phyloP scores from a whole-genome alignment of 2,329 filamentous ascomycete genomes.

The Sclerotinia subarctica region DNA sequence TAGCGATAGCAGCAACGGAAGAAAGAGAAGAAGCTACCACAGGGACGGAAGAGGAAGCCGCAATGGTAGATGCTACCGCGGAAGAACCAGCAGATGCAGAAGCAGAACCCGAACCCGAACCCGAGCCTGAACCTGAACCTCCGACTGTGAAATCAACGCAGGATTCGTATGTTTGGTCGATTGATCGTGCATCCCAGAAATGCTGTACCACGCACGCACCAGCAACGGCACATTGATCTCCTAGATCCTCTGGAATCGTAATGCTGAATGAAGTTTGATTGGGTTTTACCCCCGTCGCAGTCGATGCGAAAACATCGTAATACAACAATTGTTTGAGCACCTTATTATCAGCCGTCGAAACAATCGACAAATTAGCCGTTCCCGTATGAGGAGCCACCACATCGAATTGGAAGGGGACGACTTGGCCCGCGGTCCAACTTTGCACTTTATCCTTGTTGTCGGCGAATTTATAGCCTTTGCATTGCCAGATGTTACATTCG shows the following conservation, averaged over 20 bases:
- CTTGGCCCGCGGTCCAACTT: constrained; percentile 45
- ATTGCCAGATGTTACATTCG: constrained; percentile 45
- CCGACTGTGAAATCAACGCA: constrained; percentile 49
- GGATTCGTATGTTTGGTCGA: constrained; percentile 55
- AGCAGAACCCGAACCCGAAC: constrained; percentile 2
- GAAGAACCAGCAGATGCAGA: constrained; percentile 3
- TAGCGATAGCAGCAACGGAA: not conserved
- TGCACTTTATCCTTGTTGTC: constrained; percentile 47
- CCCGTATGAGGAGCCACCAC: constrained; percentile 52
- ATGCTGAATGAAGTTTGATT: constrained; percentile 51
- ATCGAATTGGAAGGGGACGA: constrained; percentile 43
- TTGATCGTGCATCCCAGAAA: constrained; percentile 49
- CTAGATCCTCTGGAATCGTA: constrained; percentile 50
- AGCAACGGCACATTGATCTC: constrained; percentile 35
- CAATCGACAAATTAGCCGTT: constrained; percentile 53
- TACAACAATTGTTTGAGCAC: constrained; percentile 48
- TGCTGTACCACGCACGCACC: constrained; percentile 47
- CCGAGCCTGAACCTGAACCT: not conserved
- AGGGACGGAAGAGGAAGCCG: not conserved
- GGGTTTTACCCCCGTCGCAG: constrained; percentile 42
- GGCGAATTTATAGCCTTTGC: constrained; percentile 47
- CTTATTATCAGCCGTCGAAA: constrained; percentile 47
- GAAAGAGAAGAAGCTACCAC: not conserved
- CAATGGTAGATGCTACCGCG: not conserved
- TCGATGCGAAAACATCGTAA: constrained; percentile 50